These are phyloP conservation scores for Holtermanniella nyarrowii DNA, from an alignment of 768 basidiomycete genomes.

Conservation along the genomic window DNA sequence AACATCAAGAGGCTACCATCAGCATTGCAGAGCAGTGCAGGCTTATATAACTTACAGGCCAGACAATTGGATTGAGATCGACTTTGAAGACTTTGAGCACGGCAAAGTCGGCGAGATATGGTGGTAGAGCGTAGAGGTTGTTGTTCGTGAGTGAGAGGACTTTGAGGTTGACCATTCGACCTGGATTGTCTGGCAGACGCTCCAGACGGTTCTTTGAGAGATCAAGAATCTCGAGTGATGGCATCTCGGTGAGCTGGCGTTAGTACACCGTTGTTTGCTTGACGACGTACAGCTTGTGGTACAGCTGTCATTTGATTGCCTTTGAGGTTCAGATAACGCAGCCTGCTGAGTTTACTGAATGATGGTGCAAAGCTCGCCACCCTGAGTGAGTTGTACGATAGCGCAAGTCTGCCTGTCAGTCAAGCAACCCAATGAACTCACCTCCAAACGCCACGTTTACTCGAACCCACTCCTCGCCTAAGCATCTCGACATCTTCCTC, in stretches of 20 bases:
- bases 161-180: constrained; percentile 67
- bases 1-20: constrained; percentile 29
- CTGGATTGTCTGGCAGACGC: constrained; percentile 66
- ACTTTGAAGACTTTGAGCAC: constrained; percentile 68
- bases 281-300: constrained; percentile 64
- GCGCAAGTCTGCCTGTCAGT: constrained; percentile 55
- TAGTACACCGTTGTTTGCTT: not conserved
- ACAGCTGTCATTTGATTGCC: constrained; percentile 67
- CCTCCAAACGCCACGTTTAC: constrained; percentile 39
- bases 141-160: constrained; percentile 82
- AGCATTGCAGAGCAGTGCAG: not conserved
- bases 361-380: constrained; percentile 44
- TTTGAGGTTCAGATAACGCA: constrained; percentile 42
- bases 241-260: constrained; percentile 67
- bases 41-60: constrained; percentile 56
- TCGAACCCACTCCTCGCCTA: constrained; percentile 51
- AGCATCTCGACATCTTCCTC: constrained; percentile 67
- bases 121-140: constrained; percentile 65
- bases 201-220: constrained; percentile 85
- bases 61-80: constrained; percentile 86
- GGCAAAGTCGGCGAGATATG: constrained; percentile 63
- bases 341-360: constrained; percentile 28
- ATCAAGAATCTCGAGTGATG: constrained; percentile 85
- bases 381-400: constrained; percentile 72
- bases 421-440: constrained; percentile 6